These are phyloP conservation scores for Claviceps pazoutovae DNA, from an alignment of 2,329 filamentous ascomycete genomes.

Conservation along the genomic window DNA sequence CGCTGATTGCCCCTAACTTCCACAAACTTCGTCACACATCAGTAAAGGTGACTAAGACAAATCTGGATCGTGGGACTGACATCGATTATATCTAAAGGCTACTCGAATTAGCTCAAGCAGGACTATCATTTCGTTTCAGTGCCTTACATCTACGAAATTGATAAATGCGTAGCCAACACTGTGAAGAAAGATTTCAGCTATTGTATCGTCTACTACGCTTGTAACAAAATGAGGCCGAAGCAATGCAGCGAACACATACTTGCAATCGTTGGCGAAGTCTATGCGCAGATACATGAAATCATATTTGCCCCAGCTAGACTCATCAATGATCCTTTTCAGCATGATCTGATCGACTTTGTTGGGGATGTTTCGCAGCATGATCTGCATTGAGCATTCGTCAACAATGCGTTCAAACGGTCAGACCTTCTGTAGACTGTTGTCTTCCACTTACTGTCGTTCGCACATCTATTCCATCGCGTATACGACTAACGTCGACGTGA, in stretches of 20 bases:
- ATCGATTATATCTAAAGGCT: slow-evolving; percentile 61
- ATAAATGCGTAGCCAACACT: slow-evolving; percentile 97
- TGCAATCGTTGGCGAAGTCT: slow-evolving; percentile 72
- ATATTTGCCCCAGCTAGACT: slow-evolving; percentile 67
- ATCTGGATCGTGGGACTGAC: slow-evolving; percentile 27
- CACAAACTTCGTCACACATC: slow-evolving; percentile 43
- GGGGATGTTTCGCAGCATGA: slow-evolving; percentile 92
- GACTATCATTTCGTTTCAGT: not conserved
- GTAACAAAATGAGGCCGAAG: not conserved
- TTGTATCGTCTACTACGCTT: not conserved
- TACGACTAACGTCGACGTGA: slow-evolving; percentile 46
- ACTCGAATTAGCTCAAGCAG: slow-evolving; percentile 21
- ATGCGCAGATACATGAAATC: slow-evolving; percentile 95
- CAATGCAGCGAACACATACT: slow-evolving; percentile 36
- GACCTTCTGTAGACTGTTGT: no score
- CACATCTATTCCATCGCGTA: slow-evolving; percentile 54
- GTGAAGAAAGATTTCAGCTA: slow-evolving; percentile 3
- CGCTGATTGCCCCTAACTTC: slow-evolving; percentile 54
- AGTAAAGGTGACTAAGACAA: slow-evolving; percentile 4
- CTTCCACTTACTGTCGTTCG: slow-evolving; percentile 54
- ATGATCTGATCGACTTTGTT: slow-evolving; percentile 72
- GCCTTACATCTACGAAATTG: slow-evolving; percentile 70
- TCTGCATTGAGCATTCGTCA: slow-evolving; percentile 30
- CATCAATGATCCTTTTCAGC: slow-evolving; percentile 67
- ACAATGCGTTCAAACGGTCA: not conserved